phyloP scores from a whole-genome alignment of 2,329 filamentous ascomycete species.

The Arachnopeziza araneosa region DNA sequence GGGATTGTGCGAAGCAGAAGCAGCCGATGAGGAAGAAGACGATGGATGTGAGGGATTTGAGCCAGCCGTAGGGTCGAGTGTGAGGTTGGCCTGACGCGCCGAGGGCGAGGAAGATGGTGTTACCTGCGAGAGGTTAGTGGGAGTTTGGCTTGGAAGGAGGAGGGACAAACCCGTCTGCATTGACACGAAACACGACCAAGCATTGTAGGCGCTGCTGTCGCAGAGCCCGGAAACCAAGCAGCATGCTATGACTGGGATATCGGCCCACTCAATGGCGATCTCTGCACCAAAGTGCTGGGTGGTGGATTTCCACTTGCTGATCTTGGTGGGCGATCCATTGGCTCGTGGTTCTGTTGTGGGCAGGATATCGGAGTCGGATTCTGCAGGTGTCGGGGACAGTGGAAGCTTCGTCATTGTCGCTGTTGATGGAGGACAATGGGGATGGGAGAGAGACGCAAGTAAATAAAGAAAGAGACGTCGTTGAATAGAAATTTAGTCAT shows the following conservation, averaged over 20 bases:
- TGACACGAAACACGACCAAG: constrained; percentile 43
- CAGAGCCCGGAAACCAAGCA: constrained; percentile 42
- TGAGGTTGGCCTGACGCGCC: constrained; percentile 48
- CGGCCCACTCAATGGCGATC: constrained; percentile 28
- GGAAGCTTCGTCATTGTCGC: neutral
- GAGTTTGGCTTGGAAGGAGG: neutral
- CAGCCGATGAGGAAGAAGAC: constrained; percentile 48
- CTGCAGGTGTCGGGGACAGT: neutral
- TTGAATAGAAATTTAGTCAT: neutral
- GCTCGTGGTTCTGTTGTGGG: constrained; percentile 13
- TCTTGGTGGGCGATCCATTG: neutral
- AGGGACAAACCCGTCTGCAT: constrained; percentile 44
- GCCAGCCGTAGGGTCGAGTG: constrained; percentile 46
- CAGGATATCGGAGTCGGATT: constrained; percentile 2
- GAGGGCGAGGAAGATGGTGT: constrained; percentile 58
- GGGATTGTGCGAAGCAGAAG: constrained; percentile 38
- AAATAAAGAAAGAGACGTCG: neutral
- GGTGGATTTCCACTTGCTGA: constrained; percentile 8
- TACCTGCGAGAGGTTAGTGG: constrained; percentile 36
- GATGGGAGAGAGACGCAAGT: neutral
- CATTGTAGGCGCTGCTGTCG: constrained; percentile 42
- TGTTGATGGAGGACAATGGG: neutral
- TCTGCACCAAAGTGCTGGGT: constrained; percentile 23
- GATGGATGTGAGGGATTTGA: constrained; percentile 48
- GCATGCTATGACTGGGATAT: constrained; percentile 36